A percentile compares a stretch with the other conserved stretches of the same genome.
Conservation (phyloP, 495 filamentous ascomycete genomes). For the Rhizodiscina lignyota region DNA sequence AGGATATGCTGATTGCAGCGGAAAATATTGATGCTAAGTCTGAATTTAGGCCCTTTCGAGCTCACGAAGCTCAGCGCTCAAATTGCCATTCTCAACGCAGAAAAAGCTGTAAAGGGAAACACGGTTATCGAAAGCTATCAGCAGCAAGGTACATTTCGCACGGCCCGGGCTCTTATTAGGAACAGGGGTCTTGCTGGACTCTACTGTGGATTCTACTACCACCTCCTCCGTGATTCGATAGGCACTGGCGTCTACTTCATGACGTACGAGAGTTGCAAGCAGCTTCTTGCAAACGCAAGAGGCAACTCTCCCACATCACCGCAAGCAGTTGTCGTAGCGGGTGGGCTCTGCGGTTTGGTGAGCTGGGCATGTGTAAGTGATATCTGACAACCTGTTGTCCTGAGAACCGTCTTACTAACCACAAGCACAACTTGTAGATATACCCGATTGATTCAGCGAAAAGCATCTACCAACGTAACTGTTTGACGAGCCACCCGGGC, state of each 20-base stretch:
- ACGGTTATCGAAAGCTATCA: slow-evolving; percentile 43
- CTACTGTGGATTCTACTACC: slow-evolving; percentile 74
- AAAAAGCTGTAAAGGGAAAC: slow-evolving; percentile 40
- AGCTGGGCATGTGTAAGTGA: slow-evolving; percentile 63
- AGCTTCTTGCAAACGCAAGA: slow-evolving; percentile 57
- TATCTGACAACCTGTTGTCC: no score
- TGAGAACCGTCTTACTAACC: no score
- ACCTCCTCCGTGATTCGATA: slow-evolving; percentile 72
- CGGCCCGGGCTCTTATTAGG: slow-evolving; percentile 60
- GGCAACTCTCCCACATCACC: slow-evolving; percentile 56
- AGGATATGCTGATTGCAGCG: slow-evolving; percentile 16
- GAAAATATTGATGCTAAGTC: slow-evolving; percentile 5
- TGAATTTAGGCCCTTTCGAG: slow-evolving; percentile 64
- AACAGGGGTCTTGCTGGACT: slow-evolving; percentile 62
- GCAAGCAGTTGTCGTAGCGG: slow-evolving; percentile 53
- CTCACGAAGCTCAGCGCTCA: slow-evolving; percentile 87
- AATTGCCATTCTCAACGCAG: slow-evolving; percentile 67
- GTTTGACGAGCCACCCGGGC: slow-evolving; percentile 48
- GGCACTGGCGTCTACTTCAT: slow-evolving; percentile 85
- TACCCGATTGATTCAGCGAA: slow-evolving; percentile 75
- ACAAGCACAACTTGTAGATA: slow-evolving; percentile 30
- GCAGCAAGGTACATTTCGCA: slow-evolving; percentile 65
- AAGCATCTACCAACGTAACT: slow-evolving; percentile 66
- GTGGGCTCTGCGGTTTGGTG: slow-evolving; percentile 62
- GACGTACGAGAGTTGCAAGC: slow-evolving; percentile 81